phyloP scores from a whole-genome alignment of 805 yeast genomes.

The Maudiozyma turicensis region DNA sequence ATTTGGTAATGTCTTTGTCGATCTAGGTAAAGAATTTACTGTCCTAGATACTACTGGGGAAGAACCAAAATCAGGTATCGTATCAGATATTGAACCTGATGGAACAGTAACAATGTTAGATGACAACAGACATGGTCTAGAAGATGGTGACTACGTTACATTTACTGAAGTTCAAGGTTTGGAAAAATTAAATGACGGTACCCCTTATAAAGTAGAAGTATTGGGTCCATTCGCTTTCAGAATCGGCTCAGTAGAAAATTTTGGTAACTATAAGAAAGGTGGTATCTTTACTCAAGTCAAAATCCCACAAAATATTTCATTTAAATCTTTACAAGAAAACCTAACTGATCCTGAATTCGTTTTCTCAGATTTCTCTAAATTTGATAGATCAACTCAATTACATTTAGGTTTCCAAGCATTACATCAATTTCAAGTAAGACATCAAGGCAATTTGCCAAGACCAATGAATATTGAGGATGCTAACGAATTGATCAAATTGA shows the following conservation, averaged over 20 bases:
- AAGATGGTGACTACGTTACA: slow-evolving; percentile 85
- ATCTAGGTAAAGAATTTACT: slow-evolving; percentile 73
- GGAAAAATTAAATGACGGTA: slow-evolving; percentile 62
- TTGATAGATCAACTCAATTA: slow-evolving; percentile 82
- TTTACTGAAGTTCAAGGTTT: slow-evolving; percentile 81
- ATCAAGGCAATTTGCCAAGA: slow-evolving; percentile 61
- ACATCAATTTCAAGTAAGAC: slow-evolving; percentile 55
- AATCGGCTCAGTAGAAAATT: slow-evolving; percentile 43
- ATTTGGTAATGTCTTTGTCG: slow-evolving; percentile 83
- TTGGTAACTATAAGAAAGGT: slow-evolving; percentile 66
- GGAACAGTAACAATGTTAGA: slow-evolving; percentile 93
- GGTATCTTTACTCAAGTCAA: slow-evolving; percentile 92
- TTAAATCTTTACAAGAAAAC: slow-evolving; percentile 56
- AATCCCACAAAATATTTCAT: slow-evolving; percentile 57
- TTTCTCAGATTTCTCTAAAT: slow-evolving; percentile 84
- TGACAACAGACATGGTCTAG: slow-evolving; percentile 85
- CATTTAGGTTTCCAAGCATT: slow-evolving; percentile 91
- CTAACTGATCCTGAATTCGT: slow-evolving; percentile 68
- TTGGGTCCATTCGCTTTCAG: slow-evolving; percentile 92
- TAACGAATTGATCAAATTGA: slow-evolving; percentile 48
- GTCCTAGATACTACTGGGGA: slow-evolving; percentile 86
- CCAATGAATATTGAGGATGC: slow-evolving; percentile 74
- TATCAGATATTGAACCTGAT: slow-evolving; percentile 75
- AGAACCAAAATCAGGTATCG: slow-evolving; percentile 79
- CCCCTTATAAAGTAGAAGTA: slow-evolving; percentile 66